Base-by-base conservation (phyloP, 805 yeast species). In the Zygotorulaspora sp. region DNA sequence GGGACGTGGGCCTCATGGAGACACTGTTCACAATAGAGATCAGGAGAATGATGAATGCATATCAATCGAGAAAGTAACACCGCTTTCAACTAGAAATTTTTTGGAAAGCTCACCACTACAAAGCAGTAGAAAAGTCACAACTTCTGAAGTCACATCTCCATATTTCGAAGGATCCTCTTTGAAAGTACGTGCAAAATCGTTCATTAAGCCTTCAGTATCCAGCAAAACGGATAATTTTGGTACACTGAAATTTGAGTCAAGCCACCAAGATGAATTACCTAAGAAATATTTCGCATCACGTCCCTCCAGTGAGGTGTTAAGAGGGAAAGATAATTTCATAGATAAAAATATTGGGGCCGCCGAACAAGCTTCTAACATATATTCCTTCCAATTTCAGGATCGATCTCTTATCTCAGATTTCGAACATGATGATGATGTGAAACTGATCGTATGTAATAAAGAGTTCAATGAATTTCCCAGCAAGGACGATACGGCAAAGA, bases 401-500 rank as follows among this genome's bases (percentile, higher is more conserved):
- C n/a, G 14, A 12, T 26, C 30, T 9, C 17, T 45, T 10, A 38
- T 50, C 9, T 52, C 53, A n/a, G 56, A 52, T 32, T 26, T 38
- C n/a, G 52, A 48, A 14, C 35, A 26, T 12, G 53, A 50, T 40
- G 43, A 39, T 22, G 54, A 50, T 38, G 56, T 52, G 13, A 50
- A 52, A 14, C 40, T 51, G 5, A 30, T 51, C 20, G 54, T n/a
- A n/a, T n/a, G n/a, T n/a, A n/a, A n/a, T n/a, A n/a, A n/a, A n/a
- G n/a, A n/a, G n/a, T n/a, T n/a, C n/a, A n/a, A n/a, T n/a, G n/a
- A n/a, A n/a, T n/a, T n/a, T n/a, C n/a, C n/a, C n/a, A n/a, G n/a
- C n/a, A 30, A 32, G 9, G 32, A 36, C 11, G 35, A 40, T 17
- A 29, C 36, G 19, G 37, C 40, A 23, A 31, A 14, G 10, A 39